Evolutionary conservation across 2,329 filamentous ascomycete species (phyloP), one percentile per base, ranked within the genome.

Genomic region (Fusarium circinatum): DNA sequence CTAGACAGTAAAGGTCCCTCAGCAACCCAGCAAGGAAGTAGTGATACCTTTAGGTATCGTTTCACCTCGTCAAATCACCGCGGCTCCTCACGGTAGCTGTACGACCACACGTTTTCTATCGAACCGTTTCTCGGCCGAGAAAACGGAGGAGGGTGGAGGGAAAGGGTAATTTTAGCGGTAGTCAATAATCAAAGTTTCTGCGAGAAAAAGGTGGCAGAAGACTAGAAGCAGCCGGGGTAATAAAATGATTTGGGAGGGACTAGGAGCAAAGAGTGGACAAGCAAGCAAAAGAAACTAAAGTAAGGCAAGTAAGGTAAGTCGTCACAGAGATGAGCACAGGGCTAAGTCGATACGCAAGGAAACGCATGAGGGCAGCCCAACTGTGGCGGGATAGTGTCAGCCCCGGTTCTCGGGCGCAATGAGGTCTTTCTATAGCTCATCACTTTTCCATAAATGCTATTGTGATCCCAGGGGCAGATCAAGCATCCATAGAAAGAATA

Each of bases 351-450:
- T 70, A 65, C 59, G 47, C 59, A 70, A 58, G 58, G 51, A 70
- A 68, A 74, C 34, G 71, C 62, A 71, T 57, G 47, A 74, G 59
- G 65, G 63, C 73, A 74, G 63, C 63, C 67, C 51, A 44, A 52
- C 41, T 52, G 59, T 72, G 59, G 61, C 51, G 69, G 69, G 59
- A 57, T 62, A 73, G 28, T 68, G 51, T 61, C 56, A 70, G 70
- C 57, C 69, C 69, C 69, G 44, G 63, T 58, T 64, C 51, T 68
- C 39, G 67, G 67, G 71, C 62, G 47, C 58, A 62, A 59, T 52
- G 62, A 74, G 72, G 42, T 60, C 67, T 74, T 74, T 74, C 66
- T 68, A 74, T 74, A 74, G 71, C 67, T 72, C 60, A 68, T 65
- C 28, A 38, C 51, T 51, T 47, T 52, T 54, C 41, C 17, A 51